Percentiles rank a stretch among this genome's conserved stretches.
phyloP scores from a whole-genome alignment of 2,329 filamentous ascomycete species.

The Scedosporium minutisporum region DNA sequence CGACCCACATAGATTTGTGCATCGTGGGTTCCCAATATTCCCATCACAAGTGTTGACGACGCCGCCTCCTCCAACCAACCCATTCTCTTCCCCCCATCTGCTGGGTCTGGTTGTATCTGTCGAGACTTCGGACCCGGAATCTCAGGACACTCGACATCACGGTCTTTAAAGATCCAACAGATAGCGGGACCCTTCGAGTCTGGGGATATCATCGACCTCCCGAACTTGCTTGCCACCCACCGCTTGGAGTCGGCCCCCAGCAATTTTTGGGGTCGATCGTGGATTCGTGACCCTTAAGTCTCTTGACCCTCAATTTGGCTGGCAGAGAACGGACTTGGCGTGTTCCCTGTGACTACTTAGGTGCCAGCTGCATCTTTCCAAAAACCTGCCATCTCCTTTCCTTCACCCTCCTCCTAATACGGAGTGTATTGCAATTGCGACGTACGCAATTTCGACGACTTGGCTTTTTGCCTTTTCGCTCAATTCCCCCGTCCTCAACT shows the following conservation, averaged over 20 bases:
- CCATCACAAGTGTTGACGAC: background rate
- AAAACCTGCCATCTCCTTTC: background rate
- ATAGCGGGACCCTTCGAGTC: no score
- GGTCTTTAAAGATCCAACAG: background rate
- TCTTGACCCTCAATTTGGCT: background rate
- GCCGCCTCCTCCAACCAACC: background rate
- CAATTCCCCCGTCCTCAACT: background rate
- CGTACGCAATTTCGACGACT: constrained; percentile 1
- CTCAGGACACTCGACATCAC: background rate
- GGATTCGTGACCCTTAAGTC: background rate
- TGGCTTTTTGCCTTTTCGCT: background rate
- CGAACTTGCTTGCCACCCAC: background rate
- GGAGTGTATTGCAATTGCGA: background rate
- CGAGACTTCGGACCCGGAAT: background rate
- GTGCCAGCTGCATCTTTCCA: background rate
- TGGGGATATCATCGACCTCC: background rate
- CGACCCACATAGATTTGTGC: background rate
- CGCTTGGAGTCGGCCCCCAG: background rate
- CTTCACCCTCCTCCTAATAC: background rate
- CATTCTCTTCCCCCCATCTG: background rate
- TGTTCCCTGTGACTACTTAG: background rate
- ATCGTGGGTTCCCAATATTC: background rate
- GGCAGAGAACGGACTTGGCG: background rate
- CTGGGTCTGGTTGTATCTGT: background rate
- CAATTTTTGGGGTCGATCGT: background rate